Base-by-base conservation (phyloP, 495 filamentous ascomycete genomes). In the Tuber aestivum region DNA sequence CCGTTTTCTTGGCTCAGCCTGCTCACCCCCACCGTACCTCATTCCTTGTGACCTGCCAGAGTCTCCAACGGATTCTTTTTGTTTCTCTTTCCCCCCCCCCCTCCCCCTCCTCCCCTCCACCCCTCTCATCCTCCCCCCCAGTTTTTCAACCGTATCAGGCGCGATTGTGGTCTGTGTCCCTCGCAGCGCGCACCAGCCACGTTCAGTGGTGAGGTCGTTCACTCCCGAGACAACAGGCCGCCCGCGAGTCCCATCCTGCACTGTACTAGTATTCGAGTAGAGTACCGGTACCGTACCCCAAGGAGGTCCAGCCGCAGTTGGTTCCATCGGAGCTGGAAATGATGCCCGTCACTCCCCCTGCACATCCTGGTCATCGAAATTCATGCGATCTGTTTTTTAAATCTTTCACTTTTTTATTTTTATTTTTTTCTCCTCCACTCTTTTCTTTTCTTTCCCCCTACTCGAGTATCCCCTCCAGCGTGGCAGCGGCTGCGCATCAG, bases 161-260 rank as follows among this genome's bases (percentile, higher is more conserved):
- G 56, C n/a, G 50, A n/a, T 27, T 1, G 50, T 56, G 50, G 50
- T 56, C 50, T 56, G 56, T 65, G 56, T 32, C 56, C 56, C 27
- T 65, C 56, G 56, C 56, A 65, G 27, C n/a, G n/a, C 56, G 56
- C 56, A 65, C 32, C 56, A 65, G 56, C 56, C 56, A 65, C 56
- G 56, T 32, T 65, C 56, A 65, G 12, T 65, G n/a, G 27, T 65
- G 56, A 32, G 27, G 27, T 32, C 14, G 10, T 65, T 65, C 48
- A 65, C 56, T 65, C 56, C 56, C 56, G 56, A 65, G 56, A 65
- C 56, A 65, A 65, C 56, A 27, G 56, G 9, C 32, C 32, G 32
- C n/a, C 56, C 56, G 56, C 27, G 56, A 7, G 56, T 32, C 56
- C 56, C 12, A 65, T 65, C 56, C 56, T 65, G 56, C n/a, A n/a